Conservation (phyloP, 208 protist genomes). For the Leishmania lainsoni region DNA sequence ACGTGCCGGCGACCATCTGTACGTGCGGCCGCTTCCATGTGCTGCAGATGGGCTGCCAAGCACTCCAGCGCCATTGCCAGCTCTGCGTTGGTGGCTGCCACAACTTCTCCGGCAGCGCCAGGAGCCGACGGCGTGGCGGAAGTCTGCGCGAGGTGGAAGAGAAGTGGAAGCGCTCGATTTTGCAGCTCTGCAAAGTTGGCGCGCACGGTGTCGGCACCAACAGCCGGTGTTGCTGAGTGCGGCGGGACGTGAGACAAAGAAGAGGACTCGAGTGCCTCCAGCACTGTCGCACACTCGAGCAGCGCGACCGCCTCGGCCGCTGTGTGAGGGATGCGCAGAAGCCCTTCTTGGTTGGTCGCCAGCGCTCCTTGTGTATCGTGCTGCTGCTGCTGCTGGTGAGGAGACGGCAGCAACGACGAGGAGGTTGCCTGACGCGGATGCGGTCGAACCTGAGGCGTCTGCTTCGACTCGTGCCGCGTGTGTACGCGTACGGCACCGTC, state of each 20-base stretch:
- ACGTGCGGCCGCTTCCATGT: slow-evolving; percentile 15
- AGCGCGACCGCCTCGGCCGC: slow-evolving; percentile 10
- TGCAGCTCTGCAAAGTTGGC: slow-evolving; percentile 15
- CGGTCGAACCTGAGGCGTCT: not conserved
- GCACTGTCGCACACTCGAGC: slow-evolving; percentile 11
- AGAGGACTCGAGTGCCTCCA: slow-evolving; percentile 18
- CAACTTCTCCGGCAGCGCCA: no score
- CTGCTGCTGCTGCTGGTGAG: not conserved
- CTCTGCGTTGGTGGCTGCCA: not conserved
- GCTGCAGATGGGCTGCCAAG: slow-evolving; percentile 19
- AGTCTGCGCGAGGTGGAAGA: slow-evolving; percentile 3
- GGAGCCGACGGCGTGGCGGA: not conserved
- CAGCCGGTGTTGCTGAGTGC: not conserved
- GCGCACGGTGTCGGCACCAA: not conserved
- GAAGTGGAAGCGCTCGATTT: slow-evolving; percentile 13
- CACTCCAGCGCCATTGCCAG: not conserved
- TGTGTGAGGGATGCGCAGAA: slow-evolving; percentile 10
- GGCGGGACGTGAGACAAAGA: not conserved
- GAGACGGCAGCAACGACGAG: not conserved
- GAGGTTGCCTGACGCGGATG: not conserved
- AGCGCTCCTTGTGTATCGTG: not conserved
- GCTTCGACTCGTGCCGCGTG: not conserved
- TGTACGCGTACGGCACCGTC: not conserved
- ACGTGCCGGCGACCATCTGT: slow-evolving; percentile 53
- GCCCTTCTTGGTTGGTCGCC: not conserved